Evolutionary conservation across 1,284 basidiomycete species (phyloP), one percentile per base, ranked within the genome.

Genomic region (Earliella scabrosa): DNA sequence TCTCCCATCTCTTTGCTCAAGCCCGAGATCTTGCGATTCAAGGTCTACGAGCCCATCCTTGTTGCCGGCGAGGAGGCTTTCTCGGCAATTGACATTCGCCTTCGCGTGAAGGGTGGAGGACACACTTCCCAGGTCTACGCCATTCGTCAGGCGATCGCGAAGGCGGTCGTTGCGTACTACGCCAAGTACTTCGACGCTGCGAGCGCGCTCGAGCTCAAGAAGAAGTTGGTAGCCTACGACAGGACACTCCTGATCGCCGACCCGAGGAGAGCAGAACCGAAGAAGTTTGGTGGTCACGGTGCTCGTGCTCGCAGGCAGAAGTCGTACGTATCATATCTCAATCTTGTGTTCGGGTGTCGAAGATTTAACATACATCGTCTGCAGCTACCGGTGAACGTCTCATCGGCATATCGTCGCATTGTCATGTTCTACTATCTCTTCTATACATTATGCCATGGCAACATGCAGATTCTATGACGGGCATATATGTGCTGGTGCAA

Each of bases 71-170:
- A 93, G 72, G 94, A 96, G 56, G 83, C 88, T 54, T 93, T 97
- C 72, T 77, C 82, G 59, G 80, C 82, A 65, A 82, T 99, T 70
- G 97, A 99, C 81, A 96, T 99, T 79, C 94, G 97, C 68, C 93
- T 99, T 59, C 93, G 96, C 56, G 97, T 98, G 67, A 97, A 96
- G 79, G 97, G 97, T 80, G 97, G 97, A 87, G 97, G 97, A 78
- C 97, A 98, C 83, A 96, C 95, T 63, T 98, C 97, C 60, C 97
- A 99, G 79, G 86, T 99, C 65, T 99, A 99, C 80, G 97, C 97
- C 65, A 95, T 99, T 77, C 95, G 97, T 68, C 97, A 99, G 82
- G 97, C 97, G 47, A 97, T 99, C 70, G 92, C 95, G 69, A 99
- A 98, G 83, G 96, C 97, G 60, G 79, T 99, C 64, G 93, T 99